These are phyloP conservation scores for Pluteus cervinus DNA, from an alignment of 768 basidiomycete species.

Conservation along the genomic window DNA sequence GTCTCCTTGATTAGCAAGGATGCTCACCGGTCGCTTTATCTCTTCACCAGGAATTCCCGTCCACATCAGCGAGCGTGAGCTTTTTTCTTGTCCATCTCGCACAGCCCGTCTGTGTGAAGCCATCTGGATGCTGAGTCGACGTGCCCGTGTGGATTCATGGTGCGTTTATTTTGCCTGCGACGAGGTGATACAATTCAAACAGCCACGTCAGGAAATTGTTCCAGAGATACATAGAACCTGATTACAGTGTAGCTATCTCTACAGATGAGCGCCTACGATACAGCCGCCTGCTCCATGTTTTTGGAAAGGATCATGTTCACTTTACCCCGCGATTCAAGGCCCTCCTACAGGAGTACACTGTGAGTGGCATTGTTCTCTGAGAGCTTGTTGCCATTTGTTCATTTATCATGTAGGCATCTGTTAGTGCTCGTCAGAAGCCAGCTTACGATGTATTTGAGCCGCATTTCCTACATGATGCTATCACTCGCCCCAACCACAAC, in stretches of 20 bases:
- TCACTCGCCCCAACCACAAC: too few relatives aligned
- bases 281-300: conserved; percentile 16
- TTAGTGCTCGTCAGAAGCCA: too few relatives aligned
- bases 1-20: not conserved
- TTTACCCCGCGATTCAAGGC: conserved; percentile 5
- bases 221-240: too few relatives aligned
- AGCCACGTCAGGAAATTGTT: too few relatives aligned
- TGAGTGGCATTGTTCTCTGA: too few relatives aligned
- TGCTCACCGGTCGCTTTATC: too few relatives aligned
- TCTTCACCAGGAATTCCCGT: conserved; percentile 11
- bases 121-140: conserved; percentile 10
- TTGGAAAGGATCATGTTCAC: conserved; percentile 7
- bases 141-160: conserved; percentile 7
- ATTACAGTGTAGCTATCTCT: conserved; percentile 10
- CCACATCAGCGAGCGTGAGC: conserved; percentile 12
- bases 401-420: too few relatives aligned
- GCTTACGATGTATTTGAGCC: conserved; percentile 13
- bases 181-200: conserved; percentile 3
- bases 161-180: conserved; percentile 1
- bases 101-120: conserved; percentile 14
- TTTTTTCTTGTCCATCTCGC: conserved; percentile 15
- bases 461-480: conserved; percentile 1
- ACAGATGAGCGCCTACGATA: conserved; percentile 10
- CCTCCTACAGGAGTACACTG: conserved; percentile 11
- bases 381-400: too few relatives aligned